Base-by-base conservation (phyloP, 1,284 basidiomycete genomes). In the Cutaneotrichosporon spelunceum region DNA sequence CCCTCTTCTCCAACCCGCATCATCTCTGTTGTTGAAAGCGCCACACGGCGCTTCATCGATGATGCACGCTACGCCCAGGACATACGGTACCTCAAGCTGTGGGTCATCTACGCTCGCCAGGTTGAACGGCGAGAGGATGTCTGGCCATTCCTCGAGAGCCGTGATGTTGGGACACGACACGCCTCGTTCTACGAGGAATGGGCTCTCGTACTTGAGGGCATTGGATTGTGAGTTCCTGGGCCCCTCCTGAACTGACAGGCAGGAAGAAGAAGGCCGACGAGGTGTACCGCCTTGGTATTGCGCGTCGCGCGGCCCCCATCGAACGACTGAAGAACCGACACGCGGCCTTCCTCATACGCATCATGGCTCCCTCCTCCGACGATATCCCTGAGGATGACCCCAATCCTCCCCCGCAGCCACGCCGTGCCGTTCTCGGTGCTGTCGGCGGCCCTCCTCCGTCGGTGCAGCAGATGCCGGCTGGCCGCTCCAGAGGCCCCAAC, bases 171-270 rank as follows among this genome's bases (percentile, higher is more conserved):
- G 0, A 88, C 85, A 3, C 83, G 84, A 2, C 89, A 89, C 72
- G 87, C 89, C 2, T 78, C 86, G 33, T 81, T 95, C 56, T 96
- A 94, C 72, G 91, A 93, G 71, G 91, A 93, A 69, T 93, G 90
- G 75, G 90, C 91, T 1, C 79, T 83, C 44, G 82, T 87, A 1
- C 81, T 90, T 59, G 93, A 96, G 76, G 82, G 82, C 44, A 83
- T 84, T 54, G 85, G 87, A 65, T 84, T 85, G 90, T 93, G 78
- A 76, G 88, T 82, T n/a, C 26, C 11, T 48, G 21, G 1, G 21
- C 2, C 29, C 7, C 4, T 19, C 19, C n/a, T 0, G 19, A 1
- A 53, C 47, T 59, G 26, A 64, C 53, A 2, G 26, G 21, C 72
- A 92, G 89, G 68, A 83, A 81, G 45, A 81, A 84, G 59, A 88